A percentile compares a stretch with the other conserved stretches of the same genome.
Conservation (phyloP, 768 basidiomycete species). For the Cytidiella melzeri region DNA sequence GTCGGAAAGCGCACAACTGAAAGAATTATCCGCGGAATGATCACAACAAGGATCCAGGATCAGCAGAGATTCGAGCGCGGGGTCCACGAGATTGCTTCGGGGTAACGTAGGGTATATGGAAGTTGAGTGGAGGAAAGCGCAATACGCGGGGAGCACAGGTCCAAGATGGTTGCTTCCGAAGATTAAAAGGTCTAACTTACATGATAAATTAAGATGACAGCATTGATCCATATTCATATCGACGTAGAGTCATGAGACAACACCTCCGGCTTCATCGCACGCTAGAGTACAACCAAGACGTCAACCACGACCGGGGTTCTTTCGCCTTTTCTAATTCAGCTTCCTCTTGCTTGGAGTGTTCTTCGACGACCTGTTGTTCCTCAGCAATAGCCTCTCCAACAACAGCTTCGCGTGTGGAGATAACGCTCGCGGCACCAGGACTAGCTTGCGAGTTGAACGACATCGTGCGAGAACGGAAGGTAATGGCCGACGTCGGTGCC, state of each 20-base stretch:
- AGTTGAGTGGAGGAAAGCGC: background rate
- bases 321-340: slow-evolving; percentile 41
- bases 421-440: slow-evolving; percentile 22
- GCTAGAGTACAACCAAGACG: slow-evolving; percentile 61
- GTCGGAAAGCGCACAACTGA: slow-evolving; percentile 2
- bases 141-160: background rate
- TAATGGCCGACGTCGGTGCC: background rate
- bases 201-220: slow-evolving; percentile 2
- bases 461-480: slow-evolving; percentile 1
- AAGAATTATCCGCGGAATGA: slow-evolving; percentile 7
- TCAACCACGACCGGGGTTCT: slow-evolving; percentile 51
- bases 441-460: background rate
- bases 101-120: slow-evolving; percentile 17
- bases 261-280: slow-evolving; percentile 5
- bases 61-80: slow-evolving; percentile 19
- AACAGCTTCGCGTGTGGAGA: slow-evolving; percentile 60
- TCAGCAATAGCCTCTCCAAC: slow-evolving; percentile 65
- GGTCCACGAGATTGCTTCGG: slow-evolving; percentile 15
- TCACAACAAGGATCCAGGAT: slow-evolving; percentile 2
- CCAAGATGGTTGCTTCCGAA: slow-evolving; percentile 9
- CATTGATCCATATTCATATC: background rate
- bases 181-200: slow-evolving; percentile 9
- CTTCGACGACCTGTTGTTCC: slow-evolving; percentile 51
- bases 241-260: slow-evolving; percentile 7
- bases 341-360: slow-evolving; percentile 50